Base-by-base conservation (phyloP, 306 rosid genomes). In the Oxytropis ochrocephala region DNA sequence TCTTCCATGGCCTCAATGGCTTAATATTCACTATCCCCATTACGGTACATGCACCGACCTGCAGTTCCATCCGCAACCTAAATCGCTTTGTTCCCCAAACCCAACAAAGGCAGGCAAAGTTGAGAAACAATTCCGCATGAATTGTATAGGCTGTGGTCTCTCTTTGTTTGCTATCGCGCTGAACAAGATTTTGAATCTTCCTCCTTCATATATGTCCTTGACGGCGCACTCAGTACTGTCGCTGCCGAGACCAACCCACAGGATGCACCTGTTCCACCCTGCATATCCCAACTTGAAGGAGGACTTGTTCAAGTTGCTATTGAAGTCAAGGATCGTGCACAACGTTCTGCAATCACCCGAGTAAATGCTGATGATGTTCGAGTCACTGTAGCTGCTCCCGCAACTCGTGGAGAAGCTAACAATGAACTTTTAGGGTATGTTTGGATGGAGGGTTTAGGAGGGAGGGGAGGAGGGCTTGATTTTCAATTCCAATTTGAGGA, bases 191-290 rank as follows among this genome's bases (percentile, higher is more conserved):
- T 94, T 75, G 95, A 90, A n/a, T 21, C 48, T 41, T 69, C 95
- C 14, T 75, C 96, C 64, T 76, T 88, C 8, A 68, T 94, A 8
- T 94, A 88, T 60, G 94, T 94, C 9, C 74, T 73, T 67, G 89
- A 75, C 49, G 77, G 62, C 43, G 81, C 83, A 11, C 74, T 75
- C 78, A 94, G 97, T n/a, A 73, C 78, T n/a, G 90, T 94, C 21
- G 96, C 98, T 18, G 98, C 98, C 49, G 98, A 94, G 82, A 94
- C 98, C 73, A 94, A 94, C 67, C 98, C 98, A 2, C 98, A n/a
- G 97, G 98, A 94, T 84, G 98, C 98, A 16, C 98, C 98, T 3
- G 97, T 94, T 64, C 98, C 98, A 1, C 98, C 98, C 9, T 94
- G 98, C 43, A 94, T 94, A 39, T 88, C 98, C 8, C 90, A 87